Conservation (phyloP, 1,284 basidiomycete genomes). For the Tetrapyrgos nigripes region DNA sequence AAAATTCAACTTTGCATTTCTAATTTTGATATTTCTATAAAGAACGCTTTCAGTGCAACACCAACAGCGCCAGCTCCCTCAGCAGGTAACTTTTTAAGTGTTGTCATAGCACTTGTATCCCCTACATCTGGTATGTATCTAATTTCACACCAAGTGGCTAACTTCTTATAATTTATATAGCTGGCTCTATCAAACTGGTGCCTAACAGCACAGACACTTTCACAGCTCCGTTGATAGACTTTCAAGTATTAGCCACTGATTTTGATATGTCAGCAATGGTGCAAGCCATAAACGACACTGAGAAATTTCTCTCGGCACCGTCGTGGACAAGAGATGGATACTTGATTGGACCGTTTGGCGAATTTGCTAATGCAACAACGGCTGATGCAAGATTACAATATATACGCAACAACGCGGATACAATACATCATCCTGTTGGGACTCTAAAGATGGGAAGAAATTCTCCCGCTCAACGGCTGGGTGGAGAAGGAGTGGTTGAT, state of each 20-base stretch:
- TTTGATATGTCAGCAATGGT: not conserved
- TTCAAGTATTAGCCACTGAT: not conserved
- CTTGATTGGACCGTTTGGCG: conserved; percentile 2
- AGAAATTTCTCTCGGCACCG: not conserved
- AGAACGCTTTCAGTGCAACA: not conserved
- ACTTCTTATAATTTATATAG: not conserved
- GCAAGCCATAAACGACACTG: not conserved
- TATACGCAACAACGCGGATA: not conserved
- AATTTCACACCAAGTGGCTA: not conserved
- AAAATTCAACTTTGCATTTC: not conserved
- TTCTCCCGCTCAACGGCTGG: no score
- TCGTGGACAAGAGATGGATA: not conserved
- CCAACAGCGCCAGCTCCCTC: not conserved
- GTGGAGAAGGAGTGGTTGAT: no score
- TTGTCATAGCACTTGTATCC: not conserved
- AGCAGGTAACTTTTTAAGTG: conserved; percentile 1
- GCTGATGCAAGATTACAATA: not conserved
- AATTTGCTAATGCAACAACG: not conserved
- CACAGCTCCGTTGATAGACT: not conserved
- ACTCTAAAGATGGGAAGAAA: not conserved
- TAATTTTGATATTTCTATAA: not conserved
- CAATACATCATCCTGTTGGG: not conserved
- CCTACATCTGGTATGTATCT: conserved; percentile 10
- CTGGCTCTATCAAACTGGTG: not conserved
- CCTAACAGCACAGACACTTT: not conserved